Conservation (phyloP, 2,329 filamentous ascomycete species). For the Stromatinia cepivora region DNA sequence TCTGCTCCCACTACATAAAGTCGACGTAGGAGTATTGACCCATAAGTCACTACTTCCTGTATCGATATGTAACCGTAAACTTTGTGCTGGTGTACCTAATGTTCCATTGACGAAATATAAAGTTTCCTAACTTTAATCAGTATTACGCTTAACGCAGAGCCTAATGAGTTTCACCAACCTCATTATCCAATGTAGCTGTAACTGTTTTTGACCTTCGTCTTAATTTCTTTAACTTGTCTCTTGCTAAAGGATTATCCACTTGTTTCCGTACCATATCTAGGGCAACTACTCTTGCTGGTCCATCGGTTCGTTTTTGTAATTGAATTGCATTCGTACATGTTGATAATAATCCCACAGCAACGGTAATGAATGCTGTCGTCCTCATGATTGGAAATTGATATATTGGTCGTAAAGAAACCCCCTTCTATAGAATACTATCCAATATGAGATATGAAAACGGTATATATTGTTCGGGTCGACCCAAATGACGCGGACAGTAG, state of each 20-base stretch:
- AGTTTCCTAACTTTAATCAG: conserved; percentile 50
- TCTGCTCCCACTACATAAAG: conserved; percentile 53
- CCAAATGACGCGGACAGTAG: conserved; percentile 30
- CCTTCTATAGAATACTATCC: conserved; percentile 6
- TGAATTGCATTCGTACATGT: conserved; percentile 35
- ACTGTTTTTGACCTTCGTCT: conserved; percentile 49
- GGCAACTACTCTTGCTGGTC: conserved; percentile 38
- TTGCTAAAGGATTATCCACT: conserved; percentile 35
- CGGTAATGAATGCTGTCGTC: conserved; percentile 32
- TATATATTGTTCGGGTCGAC: conserved; percentile 18
- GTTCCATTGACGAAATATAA: conserved; percentile 65
- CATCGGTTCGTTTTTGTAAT: conserved; percentile 36
- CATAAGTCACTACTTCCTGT: conserved; percentile 70
- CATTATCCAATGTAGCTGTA: conserved; percentile 54
- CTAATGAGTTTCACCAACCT: conserved; percentile 44
- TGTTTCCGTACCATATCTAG: conserved; percentile 37
- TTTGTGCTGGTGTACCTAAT: conserved; percentile 61
- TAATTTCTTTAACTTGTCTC: conserved; percentile 45
- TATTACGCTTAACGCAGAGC: conserved; percentile 6
- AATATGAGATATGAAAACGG: conserved; percentile 9
- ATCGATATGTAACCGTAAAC: conserved; percentile 60
- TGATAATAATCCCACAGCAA: conserved; percentile 36
- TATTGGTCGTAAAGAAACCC: not conserved
- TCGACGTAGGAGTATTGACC: conserved; percentile 66
- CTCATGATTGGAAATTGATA: conserved; percentile 33